Evolutionary conservation across 1,139 yeast genomes (phyloP).

Genomic region (Diutina sp.): DNA sequence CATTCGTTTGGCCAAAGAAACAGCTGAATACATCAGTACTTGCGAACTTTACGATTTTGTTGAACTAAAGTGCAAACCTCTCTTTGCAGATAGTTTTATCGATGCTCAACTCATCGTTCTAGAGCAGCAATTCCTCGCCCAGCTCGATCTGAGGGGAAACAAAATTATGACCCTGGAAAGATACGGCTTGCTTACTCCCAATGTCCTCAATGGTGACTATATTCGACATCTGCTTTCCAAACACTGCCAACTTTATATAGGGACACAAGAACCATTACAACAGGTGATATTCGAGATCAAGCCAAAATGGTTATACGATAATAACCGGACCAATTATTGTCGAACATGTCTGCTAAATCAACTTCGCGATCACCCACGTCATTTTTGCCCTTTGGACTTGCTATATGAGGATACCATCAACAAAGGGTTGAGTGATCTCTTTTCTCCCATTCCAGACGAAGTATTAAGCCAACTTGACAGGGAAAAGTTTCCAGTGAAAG

Average conservation of each 20-base stretch:
- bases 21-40: constrained; percentile 28
- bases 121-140: constrained; percentile 20
- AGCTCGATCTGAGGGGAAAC: constrained; percentile 17
- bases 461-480: constrained; percentile 10
- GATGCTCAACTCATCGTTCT: constrained; percentile 27
- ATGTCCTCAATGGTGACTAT: constrained; percentile 24
- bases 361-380: constrained; percentile 16
- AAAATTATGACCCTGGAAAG: constrained; percentile 22
- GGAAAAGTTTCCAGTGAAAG: not conserved
- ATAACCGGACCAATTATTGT: constrained; percentile 25
- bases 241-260: constrained; percentile 22
- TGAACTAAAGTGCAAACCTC: constrained; percentile 26
- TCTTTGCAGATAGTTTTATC: constrained; percentile 25
- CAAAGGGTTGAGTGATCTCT: constrained; percentile 21
- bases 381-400: constrained; percentile 33
- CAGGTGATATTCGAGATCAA: constrained; percentile 29
- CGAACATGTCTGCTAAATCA: constrained; percentile 31
- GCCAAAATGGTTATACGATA: constrained; percentile 38
- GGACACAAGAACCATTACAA: constrained; percentile 3
- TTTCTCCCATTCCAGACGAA: constrained; percentile 15
- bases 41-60: constrained; percentile 31
- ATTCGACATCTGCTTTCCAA: constrained; percentile 17
- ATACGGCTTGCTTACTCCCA: constrained; percentile 29
- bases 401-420: constrained; percentile 20
- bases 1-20: constrained; percentile 22